phyloP scores from a whole-genome alignment of 164 flowering plant genomes.

The Piper longum region DNA sequence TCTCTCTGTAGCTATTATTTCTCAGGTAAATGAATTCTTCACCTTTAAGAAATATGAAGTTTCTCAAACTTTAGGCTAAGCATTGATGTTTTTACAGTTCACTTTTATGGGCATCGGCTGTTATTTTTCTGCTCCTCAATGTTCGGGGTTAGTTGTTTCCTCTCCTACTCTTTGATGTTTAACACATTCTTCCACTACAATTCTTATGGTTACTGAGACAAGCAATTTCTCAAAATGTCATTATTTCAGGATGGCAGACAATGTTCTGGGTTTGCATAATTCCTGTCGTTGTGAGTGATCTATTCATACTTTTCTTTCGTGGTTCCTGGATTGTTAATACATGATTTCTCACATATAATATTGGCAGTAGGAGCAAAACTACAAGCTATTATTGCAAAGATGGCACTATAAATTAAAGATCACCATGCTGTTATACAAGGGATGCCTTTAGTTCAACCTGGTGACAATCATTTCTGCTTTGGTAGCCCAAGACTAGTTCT shows the following conservation, averaged over 20 bases:
- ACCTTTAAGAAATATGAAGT: too few relatives aligned
- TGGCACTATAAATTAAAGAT: constrained; percentile 87
- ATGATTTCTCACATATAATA: constrained; percentile 31
- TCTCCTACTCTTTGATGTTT: not conserved
- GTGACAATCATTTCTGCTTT: constrained; percentile 84
- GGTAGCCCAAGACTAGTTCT: constrained; percentile 54
- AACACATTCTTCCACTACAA: too few relatives aligned
- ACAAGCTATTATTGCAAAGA: constrained; percentile 71
- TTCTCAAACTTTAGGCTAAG: too few relatives aligned
- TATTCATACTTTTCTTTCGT: not conserved
- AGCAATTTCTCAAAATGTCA: too few relatives aligned
- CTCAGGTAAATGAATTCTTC: too few relatives aligned
- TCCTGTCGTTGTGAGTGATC: constrained; percentile 55
- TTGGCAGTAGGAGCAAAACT: constrained; percentile 91
- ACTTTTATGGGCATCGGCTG: constrained; percentile 55
- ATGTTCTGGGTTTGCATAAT: constrained; percentile 49
- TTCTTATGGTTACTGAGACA: not conserved
- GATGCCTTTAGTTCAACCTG: constrained; percentile 84
- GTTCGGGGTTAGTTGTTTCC: constrained; percentile 26
- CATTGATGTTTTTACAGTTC: constrained; percentile 36
- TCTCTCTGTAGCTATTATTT: too few relatives aligned
- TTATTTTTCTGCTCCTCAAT: constrained; percentile 42
- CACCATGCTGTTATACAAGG: constrained; percentile 92
- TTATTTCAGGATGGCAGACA: constrained; percentile 53
- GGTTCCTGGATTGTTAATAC: not conserved